Percentiles rank a stretch among this genome's conserved stretches.
Evolutionary conservation across 176 grass and related monocot genomes (phyloP).

Genomic region (Metroxylon sagu): DNA sequence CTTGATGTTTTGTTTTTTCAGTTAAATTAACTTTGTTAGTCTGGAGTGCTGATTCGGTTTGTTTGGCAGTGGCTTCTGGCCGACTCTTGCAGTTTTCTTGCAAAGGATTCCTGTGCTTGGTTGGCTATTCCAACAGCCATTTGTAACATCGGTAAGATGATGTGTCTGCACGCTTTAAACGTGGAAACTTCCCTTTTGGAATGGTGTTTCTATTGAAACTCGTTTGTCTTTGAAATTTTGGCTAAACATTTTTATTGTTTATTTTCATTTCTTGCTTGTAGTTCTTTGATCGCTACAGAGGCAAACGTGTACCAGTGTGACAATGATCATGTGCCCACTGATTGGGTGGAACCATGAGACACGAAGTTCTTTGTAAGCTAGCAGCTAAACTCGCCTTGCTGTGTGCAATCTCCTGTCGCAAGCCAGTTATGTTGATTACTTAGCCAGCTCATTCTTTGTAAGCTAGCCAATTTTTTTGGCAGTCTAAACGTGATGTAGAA

Average conservation of each 20-base stretch:
- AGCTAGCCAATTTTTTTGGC: too few relatives aligned
- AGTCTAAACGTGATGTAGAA: too few relatives aligned
- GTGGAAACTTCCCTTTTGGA: too few relatives aligned
- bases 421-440: too few relatives aligned
- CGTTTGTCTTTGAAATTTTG: not conserved
- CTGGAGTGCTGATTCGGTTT: conserved; percentile 3
- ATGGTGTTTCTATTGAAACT: not conserved
- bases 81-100: conserved; percentile 84
- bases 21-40: too few relatives aligned
- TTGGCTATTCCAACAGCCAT: conserved; percentile 90
- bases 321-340: not conserved
- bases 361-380: too few relatives aligned
- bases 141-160: conserved; percentile 66
- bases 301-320: conserved; percentile 82
- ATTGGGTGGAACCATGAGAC: not conserved
- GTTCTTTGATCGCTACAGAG: conserved; percentile 82
- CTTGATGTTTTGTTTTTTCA: too few relatives aligned
- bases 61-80: conserved; percentile 83
- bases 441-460: too few relatives aligned
- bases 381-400: too few relatives aligned
- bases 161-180: too few relatives aligned
- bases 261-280: conserved; percentile 30
- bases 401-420: too few relatives aligned
- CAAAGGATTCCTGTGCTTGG: conserved; percentile 88
- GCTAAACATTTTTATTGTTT: not conserved